Conservation (phyloP, 345 rosid species). For the Eucalyptus shirleyi region DNA sequence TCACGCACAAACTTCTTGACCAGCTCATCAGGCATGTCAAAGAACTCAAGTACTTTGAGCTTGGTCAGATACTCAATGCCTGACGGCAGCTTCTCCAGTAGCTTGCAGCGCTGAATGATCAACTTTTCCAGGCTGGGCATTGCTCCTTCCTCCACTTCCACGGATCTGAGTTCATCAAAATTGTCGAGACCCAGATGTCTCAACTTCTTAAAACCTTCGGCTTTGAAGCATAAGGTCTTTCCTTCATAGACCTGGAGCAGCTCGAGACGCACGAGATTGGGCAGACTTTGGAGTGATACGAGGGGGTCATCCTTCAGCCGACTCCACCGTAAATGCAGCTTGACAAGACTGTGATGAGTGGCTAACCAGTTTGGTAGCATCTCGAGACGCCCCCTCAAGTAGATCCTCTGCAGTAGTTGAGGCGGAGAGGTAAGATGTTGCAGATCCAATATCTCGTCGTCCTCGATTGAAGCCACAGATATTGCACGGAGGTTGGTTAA, state of each 20-base stretch:
- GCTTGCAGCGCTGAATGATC: constrained; percentile 11
- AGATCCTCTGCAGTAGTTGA: constrained; percentile 10
- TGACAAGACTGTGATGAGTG: constrained; percentile 6
- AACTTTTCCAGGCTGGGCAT: constrained; percentile 17
- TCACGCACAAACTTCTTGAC: constrained; percentile 2
- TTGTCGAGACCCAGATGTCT: constrained; percentile 10
- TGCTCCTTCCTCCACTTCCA: constrained; percentile 10
- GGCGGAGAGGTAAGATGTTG: constrained; percentile 14
- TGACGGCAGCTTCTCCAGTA: constrained; percentile 3
- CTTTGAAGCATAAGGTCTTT: background rate
- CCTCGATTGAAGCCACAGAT: constrained; percentile 5
- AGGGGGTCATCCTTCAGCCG: constrained; percentile 19
- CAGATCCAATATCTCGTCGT: constrained; percentile 14
- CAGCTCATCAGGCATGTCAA: constrained; percentile 18
- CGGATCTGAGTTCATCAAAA: constrained; percentile 6
- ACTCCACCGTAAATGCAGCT: constrained; percentile 10
- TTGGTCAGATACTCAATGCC: constrained; percentile 13
- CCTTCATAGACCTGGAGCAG: constrained; percentile 11
- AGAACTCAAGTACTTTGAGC: constrained; percentile 16
- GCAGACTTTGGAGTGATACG: constrained; percentile 4
- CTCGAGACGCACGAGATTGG: constrained; percentile 23
- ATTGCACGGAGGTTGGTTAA: constrained; percentile 15
- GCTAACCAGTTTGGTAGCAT: constrained; percentile 13
- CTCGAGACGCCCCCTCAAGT: constrained; percentile 13
- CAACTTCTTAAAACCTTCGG: constrained; percentile 16